These are phyloP conservation scores for Carpinus viminea DNA, from an alignment of 306 rosid species.

Conservation along the genomic window DNA sequence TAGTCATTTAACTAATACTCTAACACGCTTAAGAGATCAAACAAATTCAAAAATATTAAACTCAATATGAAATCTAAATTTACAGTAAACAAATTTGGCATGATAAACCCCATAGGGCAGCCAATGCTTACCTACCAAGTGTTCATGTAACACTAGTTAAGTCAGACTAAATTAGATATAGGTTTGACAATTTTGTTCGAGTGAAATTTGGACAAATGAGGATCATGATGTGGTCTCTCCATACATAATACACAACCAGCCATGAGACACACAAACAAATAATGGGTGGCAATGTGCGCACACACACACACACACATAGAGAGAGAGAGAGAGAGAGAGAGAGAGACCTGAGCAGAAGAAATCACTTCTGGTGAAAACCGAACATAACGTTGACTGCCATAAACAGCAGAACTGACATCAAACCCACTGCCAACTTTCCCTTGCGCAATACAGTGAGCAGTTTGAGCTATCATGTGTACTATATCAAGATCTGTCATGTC, in stretches of 20 bases:
- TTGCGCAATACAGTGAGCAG: conserved; percentile 93
- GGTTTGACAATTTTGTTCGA: conserved; percentile 1
- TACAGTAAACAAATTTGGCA: conserved; percentile 19
- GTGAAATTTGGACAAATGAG: conserved; percentile 6
- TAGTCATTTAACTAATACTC: no score
- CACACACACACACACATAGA: not conserved
- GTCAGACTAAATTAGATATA: conserved; percentile 15
- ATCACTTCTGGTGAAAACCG: conserved; percentile 97
- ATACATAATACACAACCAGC: not conserved
- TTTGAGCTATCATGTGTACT: conserved; percentile 92
- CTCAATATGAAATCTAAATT: conserved; percentile 13
- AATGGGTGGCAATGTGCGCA: not conserved
- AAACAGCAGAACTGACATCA: conserved; percentile 97
- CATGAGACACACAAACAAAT: not conserved
- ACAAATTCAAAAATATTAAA: conserved; percentile 10
- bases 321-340: conserved; percentile 2
- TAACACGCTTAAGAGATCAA: not conserved
- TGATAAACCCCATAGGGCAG: conserved; percentile 16
- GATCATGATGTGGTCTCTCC: conserved; percentile 16
- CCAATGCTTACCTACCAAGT: conserved; percentile 12
- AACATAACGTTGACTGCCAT: conserved; percentile 97
- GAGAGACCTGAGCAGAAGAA: conserved; percentile 76
- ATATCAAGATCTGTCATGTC: conserved; percentile 59
- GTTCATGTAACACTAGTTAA: conserved; percentile 5
- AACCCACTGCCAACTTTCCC: conserved; percentile 99